Conservation (phyloP, 805 yeast genomes). For the Myxozyma neglecta region DNA sequence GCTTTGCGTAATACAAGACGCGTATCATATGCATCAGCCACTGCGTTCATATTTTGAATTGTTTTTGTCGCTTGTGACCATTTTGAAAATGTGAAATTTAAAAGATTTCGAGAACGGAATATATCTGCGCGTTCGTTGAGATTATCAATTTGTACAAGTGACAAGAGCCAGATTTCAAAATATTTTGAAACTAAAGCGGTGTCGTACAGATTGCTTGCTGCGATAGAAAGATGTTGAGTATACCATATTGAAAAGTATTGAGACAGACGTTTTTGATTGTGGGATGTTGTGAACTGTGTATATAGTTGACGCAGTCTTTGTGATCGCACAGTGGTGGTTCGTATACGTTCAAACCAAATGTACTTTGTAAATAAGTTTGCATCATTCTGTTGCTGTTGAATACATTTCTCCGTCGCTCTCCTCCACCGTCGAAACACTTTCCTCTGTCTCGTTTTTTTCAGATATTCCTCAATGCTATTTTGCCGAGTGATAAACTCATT, state of each 20-base stretch:
- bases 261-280: background rate
- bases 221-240: background rate
- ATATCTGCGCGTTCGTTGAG: slow-evolving; percentile 8
- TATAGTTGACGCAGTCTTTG: background rate
- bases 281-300: background rate
- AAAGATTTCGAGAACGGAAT: background rate
- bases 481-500: slow-evolving; percentile 4
- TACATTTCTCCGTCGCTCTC: background rate
- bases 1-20: slow-evolving; percentile 7
- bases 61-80: slow-evolving; percentile 1
- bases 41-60: background rate
- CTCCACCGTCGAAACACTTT: slow-evolving; percentile 1
- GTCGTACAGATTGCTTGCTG: slow-evolving; percentile 7
- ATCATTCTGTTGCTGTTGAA: background rate
- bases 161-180: slow-evolving; percentile 7
- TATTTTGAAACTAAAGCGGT: background rate
- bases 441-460: background rate
- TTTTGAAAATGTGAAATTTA: background rate
- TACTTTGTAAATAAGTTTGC: background rate
- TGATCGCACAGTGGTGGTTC: background rate
- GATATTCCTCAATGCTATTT: background rate
- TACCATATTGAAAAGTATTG: slow-evolving; percentile 9
- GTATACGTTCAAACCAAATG: background rate
- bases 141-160: background rate
- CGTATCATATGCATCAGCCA: slow-evolving; percentile 17